Percentiles rank a stretch among this genome's conserved stretches.
These are phyloP conservation scores for Cupressus sempervirens DNA, from an alignment of 75 land plant species.

Conservation along the genomic window DNA sequence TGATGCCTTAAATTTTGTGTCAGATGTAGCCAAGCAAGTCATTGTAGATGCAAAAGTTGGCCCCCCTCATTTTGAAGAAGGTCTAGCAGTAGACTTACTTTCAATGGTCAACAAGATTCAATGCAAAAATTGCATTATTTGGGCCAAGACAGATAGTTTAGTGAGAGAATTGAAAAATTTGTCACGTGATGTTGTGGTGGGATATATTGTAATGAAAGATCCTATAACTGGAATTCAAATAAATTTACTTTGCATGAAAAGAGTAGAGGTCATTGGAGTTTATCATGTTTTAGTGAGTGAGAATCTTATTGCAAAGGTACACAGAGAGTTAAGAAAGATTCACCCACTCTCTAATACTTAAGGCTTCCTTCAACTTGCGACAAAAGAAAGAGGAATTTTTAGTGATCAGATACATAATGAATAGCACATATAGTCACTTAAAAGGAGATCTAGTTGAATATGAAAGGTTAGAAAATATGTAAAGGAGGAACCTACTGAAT, in stretches of 20 bases:
- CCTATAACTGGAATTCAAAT: slow-evolving; percentile 43
- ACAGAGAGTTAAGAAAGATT: too few species aligned
- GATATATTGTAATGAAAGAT: slow-evolving; percentile 90
- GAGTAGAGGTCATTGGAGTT: slow-evolving; percentile 63
- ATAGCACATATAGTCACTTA: too few species aligned
- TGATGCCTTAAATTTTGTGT: slow-evolving; percentile 64
- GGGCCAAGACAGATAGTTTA: slow-evolving; percentile 79
- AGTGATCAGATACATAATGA: too few species aligned
- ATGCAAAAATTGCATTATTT: slow-evolving; percentile 78
- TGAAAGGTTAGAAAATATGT: too few species aligned
- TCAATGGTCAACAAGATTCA: slow-evolving; percentile 53
- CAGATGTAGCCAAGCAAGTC: slow-evolving; percentile 61
- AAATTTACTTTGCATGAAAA: slow-evolving; percentile 55
- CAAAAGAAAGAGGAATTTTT: too few species aligned
- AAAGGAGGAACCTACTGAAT: too few species aligned
- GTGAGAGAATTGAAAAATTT: slow-evolving; percentile 45
- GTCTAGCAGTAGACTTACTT: slow-evolving; percentile 69
- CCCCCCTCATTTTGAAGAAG: slow-evolving; percentile 71
- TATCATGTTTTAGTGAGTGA: slow-evolving; percentile 71
- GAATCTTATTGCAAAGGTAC: slow-evolving; percentile 42
- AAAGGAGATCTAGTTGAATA: too few species aligned
- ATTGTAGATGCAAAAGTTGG: slow-evolving; percentile 95
- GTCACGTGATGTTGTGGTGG: slow-evolving; percentile 47
- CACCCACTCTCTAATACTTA: too few species aligned
- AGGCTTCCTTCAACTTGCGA: too few species aligned